Conservation (phyloP, 345 rosid species). For the Atalantia buxifolia region DNA sequence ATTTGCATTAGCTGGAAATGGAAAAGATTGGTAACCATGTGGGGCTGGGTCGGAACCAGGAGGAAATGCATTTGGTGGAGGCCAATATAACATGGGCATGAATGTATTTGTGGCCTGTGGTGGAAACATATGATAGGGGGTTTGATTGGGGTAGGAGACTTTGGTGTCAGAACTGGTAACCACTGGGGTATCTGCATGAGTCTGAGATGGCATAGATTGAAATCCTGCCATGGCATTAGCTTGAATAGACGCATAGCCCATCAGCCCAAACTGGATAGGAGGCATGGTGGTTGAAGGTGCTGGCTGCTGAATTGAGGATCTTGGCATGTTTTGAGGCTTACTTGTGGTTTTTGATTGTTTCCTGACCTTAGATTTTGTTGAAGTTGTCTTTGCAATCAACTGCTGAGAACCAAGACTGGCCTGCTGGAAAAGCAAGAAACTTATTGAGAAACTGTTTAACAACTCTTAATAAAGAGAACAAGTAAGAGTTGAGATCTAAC, state of each 20-base stretch:
- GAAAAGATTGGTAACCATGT: conserved; percentile 32
- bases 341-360: conserved; percentile 24
- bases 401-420: conserved; percentile 23
- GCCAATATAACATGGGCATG: conserved; percentile 57
- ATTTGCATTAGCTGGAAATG: conserved; percentile 30
- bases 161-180: conserved; percentile 9
- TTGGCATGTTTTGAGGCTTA: conserved; percentile 17
- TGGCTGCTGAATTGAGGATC: conserved; percentile 21
- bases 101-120: conserved; percentile 35
- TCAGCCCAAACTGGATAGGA: conserved; percentile 30
- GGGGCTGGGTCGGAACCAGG: conserved; percentile 29
- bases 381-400: conserved; percentile 17
- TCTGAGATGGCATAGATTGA: conserved; percentile 23
- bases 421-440: conserved; percentile 17
- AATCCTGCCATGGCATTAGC: conserved; percentile 28
- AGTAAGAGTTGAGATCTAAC: conserved; percentile 23
- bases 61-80: conserved; percentile 38
- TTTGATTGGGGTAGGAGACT: conserved; percentile 31
- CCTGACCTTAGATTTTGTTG: conserved; percentile 32
- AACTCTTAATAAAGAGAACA: not conserved
- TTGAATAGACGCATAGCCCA: conserved; percentile 28
- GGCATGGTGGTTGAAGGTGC: conserved; percentile 12
- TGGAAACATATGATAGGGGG: conserved; percentile 28
- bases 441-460: not conserved
- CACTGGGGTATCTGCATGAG: not conserved